Evolutionary conservation across 2,329 filamentous ascomycete genomes (phyloP).

Genomic region (Colletotrichum agaves): DNA sequence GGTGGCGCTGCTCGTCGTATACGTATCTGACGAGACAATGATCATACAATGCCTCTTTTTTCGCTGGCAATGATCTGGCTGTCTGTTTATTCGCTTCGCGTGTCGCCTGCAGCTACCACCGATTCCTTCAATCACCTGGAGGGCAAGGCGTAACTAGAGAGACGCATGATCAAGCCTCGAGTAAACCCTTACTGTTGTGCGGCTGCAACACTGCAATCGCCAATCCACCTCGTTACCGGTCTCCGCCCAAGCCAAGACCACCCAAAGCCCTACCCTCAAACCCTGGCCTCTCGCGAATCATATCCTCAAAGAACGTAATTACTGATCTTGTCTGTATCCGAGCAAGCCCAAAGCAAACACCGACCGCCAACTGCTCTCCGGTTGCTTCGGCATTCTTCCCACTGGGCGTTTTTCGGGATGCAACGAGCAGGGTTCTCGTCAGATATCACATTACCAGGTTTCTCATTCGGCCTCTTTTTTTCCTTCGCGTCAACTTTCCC

Average conservation of each 20-base stretch:
- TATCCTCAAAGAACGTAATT: not conserved
- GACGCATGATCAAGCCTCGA: not conserved
- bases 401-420: too few species aligned
- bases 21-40: not conserved
- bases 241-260: constrained; percentile 8
- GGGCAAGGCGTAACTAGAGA: too few species aligned
- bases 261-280: not conserved
- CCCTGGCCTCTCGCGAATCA: constrained; percentile 7
- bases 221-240: constrained; percentile 39
- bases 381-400: not conserved
- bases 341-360: not conserved
- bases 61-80: not conserved
- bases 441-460: too few species aligned
- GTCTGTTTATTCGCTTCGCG: not conserved
- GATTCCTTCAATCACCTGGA: too few species aligned
- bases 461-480: too few species aligned
- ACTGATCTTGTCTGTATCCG: constrained; percentile 4
- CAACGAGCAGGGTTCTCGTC: too few species aligned
- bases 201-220: constrained; percentile 11
- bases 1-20: not conserved
- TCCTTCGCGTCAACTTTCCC: too few species aligned
- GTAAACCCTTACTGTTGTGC: not conserved
- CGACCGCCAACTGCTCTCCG: not conserved
- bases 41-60: not conserved
- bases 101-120: not conserved